Base-by-base conservation (phyloP, 2,329 filamentous ascomycete species). In the Alternaria arborescens region DNA sequence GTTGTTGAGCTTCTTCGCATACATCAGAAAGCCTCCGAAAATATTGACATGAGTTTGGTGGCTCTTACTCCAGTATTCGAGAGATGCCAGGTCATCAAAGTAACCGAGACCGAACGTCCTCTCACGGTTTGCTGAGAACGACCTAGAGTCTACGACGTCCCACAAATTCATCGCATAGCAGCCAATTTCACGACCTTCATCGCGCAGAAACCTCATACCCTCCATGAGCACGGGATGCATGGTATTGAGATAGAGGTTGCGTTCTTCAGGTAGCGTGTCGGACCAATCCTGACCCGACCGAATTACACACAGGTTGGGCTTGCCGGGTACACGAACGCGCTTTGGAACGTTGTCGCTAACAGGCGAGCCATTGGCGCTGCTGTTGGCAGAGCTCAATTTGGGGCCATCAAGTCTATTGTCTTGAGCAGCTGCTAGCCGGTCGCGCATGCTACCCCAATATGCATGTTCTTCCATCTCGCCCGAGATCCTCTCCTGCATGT, bases 381-480 rank as follows among this genome's bases (percentile, higher is more conserved):
- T 30, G 20, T 44, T 38, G 14, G n/a, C 20, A 26, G 54, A 30
- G 4, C 20, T 18, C 53, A 26, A 48, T 18, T 24, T 32, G 14
- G 74, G 68, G 1, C 77, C 78, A 0, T 64, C 52, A 2, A 83
- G 64, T 4, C 59, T 55, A 63, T 81, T 77, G 24, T 70, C 77
- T 63, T 83, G 81, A 6, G 77, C 70, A 3, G 69, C 67, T 3
- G 81, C 72, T 14, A 83, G 58, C 5, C 82, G 76, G 61, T 83
- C 81, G 14, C 81, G 75, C 80, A 82, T 82, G 64, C 79, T 81
- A 2, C 81, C 82, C 80, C 80, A 83, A 63, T 83, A 83, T 1
- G 74, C 79, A 62, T 83, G 82, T 66, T 83, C 79, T 38, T 73
- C 64, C 16, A 84, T 70, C 30, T 74, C 71, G 0, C 78, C 79